Base-by-base conservation (phyloP, 2,329 filamentous ascomycete species). In the Cladosporium colombiae region DNA sequence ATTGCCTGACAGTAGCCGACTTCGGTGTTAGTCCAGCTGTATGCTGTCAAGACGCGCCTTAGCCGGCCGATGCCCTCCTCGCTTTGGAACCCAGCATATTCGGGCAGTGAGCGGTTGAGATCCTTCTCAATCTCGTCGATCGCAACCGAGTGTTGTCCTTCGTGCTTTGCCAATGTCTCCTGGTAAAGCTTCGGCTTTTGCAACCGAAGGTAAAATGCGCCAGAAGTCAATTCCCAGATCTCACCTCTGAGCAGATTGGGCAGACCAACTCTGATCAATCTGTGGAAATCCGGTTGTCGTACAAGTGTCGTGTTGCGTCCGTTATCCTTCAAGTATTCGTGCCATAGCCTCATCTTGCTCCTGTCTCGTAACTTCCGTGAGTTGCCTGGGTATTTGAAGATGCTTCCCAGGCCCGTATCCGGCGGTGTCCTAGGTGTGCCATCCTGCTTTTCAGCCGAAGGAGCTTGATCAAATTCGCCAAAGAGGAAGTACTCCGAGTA, bases 111-210 rank as follows among this genome's bases (percentile, higher is more conserved):
- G 70, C 95, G 88, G 78, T 99, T 99, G 59, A 99, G 81, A 76
- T 99, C 95, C 79, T 99, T 99, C 76, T 99, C 95, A 70, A 99
- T 99, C 82, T 99, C 95, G 76, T 99, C 95, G 72, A 98, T 98
- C 53, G 95, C 95, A 67, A 99, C 85, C 13, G 94, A 98, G 70
- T 96, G 91, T 74, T 90, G 87, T 8, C 95, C 95, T 7, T 90
- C 87, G 72, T 90, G 93, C 75, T 95, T 94, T 61, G 86, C 83
- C 53, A 99, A 81, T 0, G 93, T 98, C 66, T 99, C 92, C 53
- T 85, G 81, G 74, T 94, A 99, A 5, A 94, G 81, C 13, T 87
- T 91, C 1, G 95, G 95, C 66, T 91, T 92, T 74, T 97, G 91
- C 16, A 99, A 84, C 31, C 94, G 88, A 66, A 96, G 82, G 77